These are phyloP conservation scores for Meyerozyma athensensis DNA, from an alignment of 1,139 yeast species.

Conservation along the genomic window DNA sequence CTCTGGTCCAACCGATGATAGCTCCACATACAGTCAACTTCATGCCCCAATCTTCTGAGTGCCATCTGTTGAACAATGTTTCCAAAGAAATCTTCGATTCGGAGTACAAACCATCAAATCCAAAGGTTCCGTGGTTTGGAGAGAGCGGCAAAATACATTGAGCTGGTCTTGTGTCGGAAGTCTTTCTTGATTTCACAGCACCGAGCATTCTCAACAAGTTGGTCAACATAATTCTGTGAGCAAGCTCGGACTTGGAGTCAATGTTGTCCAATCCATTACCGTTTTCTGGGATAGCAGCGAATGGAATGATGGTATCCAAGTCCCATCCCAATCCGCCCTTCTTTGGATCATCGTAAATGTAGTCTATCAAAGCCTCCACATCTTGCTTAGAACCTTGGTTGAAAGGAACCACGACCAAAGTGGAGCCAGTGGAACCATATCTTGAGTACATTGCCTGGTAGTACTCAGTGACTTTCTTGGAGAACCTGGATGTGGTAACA, in stretches of 20 bases:
- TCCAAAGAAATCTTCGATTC: slow-evolving; percentile 94
- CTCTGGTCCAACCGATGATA: slow-evolving; percentile 99
- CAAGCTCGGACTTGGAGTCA: slow-evolving; percentile 93
- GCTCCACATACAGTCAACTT: slow-evolving; percentile 98
- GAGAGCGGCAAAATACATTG: slow-evolving; percentile 94
- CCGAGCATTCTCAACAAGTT: slow-evolving; percentile 91
- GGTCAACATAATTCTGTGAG: slow-evolving; percentile 97
- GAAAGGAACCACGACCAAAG: slow-evolving; percentile 93
- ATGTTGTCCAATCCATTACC: slow-evolving; percentile 92
- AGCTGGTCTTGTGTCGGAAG: slow-evolving; percentile 94
- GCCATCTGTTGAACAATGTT: slow-evolving; percentile 97
- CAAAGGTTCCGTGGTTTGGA: slow-evolving; percentile 98
- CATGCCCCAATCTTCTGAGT: slow-evolving; percentile 93
- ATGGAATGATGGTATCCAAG: slow-evolving; percentile 91
- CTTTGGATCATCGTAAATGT: slow-evolving; percentile 76
- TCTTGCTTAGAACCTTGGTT: slow-evolving; percentile 97
- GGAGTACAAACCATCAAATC: slow-evolving; percentile 95
- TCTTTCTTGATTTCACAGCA: slow-evolving; percentile 79
- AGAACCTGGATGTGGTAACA: slow-evolving; percentile 94
- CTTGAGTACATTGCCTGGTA: slow-evolving; percentile 92
- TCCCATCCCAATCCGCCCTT: slow-evolving; percentile 98
- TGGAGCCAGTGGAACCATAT: slow-evolving; percentile 87
- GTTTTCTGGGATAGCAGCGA: slow-evolving; percentile 98
- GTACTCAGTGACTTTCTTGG: slow-evolving; percentile 90
- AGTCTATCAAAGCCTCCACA: slow-evolving; percentile 78